Base-by-base conservation (phyloP, 148 eudicot genomes). In the Euryodendron excelsum region DNA sequence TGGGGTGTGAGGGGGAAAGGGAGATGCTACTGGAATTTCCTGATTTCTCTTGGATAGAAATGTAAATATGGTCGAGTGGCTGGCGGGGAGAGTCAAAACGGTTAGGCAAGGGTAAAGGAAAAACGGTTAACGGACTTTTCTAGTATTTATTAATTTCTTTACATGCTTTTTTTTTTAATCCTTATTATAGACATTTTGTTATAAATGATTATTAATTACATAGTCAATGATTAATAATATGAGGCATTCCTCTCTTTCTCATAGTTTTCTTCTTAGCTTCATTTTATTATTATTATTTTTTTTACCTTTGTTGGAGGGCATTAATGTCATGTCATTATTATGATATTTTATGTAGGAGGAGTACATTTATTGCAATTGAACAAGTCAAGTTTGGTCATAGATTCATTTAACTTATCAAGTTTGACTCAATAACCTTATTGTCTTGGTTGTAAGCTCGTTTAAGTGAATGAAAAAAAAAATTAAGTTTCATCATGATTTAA, bases 11-110 rank as follows among this genome's bases (percentile, higher is more conserved):
- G 52, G 15, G 27, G 62, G 63, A 27, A 18, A 47, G 7, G 79
- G 72, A 65, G 66, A 25, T 28, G 21, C 36, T 71, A n/a, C 15
- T 74, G 71, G 78, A n/a, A 68, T 33, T 73, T 75, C 10, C 41
- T 50, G 17, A 73, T 60, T 78, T 79, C 36, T 15, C 23, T 17
- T 37, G 78, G 81, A 73, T 9, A 60, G n/a, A 80, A 65, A 23
- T 83, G 86, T 83, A 84, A 77, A 84, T 80, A 78, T 25, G 73
- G 61, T 33, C 5, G 56, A 76, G 76, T 45, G 15, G 33, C 60
- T 78, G 73, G 72, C 17, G 61, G 81, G 3, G 60, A 14, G 23
- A 67, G 82, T 68, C 78, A 30, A 52, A n/a, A 64, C 68, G 56
- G 61, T 80, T 64, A 53, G 77, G 75, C n/a, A 36, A 11, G 39